A percentile compares a stretch with the other conserved stretches of the same genome.
phyloP scores from a whole-genome alignment of 306 rosid genomes.

The Acacia melanoxylon region DNA sequence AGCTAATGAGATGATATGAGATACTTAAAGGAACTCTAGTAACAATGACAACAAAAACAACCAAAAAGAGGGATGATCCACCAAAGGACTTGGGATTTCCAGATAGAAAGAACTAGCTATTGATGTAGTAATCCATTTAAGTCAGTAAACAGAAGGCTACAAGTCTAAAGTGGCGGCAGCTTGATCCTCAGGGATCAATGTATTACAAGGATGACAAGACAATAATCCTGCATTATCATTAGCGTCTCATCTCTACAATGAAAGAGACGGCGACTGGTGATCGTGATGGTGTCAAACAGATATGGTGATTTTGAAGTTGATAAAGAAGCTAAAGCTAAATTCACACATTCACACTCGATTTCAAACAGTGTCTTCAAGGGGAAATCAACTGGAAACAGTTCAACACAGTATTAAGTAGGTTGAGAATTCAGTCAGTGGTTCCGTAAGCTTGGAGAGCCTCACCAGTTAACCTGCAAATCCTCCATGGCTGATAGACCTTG shows the following conservation, averaged over 20 bases:
- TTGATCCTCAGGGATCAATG: conserved; percentile 28
- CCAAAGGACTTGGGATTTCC: conserved; percentile 37
- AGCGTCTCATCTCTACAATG: conserved; percentile 47
- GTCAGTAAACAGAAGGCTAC: conserved; percentile 64
- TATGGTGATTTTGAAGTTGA: conserved; percentile 69
- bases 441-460: background rate
- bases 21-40: conserved; percentile 62
- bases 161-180: conserved; percentile 54
- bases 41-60: conserved; percentile 51
- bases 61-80: conserved; percentile 56
- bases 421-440: background rate
- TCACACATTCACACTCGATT: background rate
- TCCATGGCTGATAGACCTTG: background rate
- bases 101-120: conserved; percentile 41
- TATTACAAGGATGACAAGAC: conserved; percentile 41
- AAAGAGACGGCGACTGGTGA: conserved; percentile 29
- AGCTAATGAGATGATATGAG: conserved; percentile 76
- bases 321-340: conserved; percentile 47
- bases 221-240: no score
- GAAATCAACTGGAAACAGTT: background rate
- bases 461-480: background rate
- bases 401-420: background rate
- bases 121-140: conserved; percentile 45
- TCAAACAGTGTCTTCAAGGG: background rate
- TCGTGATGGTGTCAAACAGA: conserved; percentile 39